Base-by-base conservation (phyloP, 306 rosid species). In the Vigna angularis region DNA sequence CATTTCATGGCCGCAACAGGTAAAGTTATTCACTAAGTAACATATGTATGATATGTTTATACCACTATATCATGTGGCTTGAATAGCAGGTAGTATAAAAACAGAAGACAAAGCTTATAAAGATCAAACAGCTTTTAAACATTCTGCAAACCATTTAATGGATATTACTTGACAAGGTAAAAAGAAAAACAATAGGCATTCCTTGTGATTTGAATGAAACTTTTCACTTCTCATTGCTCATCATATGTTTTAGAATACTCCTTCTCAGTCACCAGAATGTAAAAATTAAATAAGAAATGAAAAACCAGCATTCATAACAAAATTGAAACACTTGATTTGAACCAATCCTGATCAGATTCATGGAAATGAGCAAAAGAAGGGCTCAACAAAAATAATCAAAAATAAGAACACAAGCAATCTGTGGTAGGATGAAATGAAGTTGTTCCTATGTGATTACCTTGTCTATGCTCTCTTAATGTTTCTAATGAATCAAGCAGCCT, bases 401-500 rank as follows among this genome's bases (percentile, higher is more conserved):
- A 61, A 70, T 9, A 34, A 56, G 52, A n/a, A 44, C 3, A 24
- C 32, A 69, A 57, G 32, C 42, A 6, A 24, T 7, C 49, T 48
- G 32, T 47, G 13, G 42, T 70, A 6, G 53, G 69, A 51, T 36
- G 20, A 10, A 58, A 76, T 22, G 51, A 76, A 34, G 40, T 51
- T 52, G 52, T 13, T 18, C 2, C 38, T 58, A 6, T 24, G 14
- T 9, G 16, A 67, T 49, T 8, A 53, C 61, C 73, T 34, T 74
- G 58, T 79, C 75, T 69, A 70, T 16, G 44, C 74, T 74, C 70
- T 51, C 22, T 5, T n/a, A 26, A 74, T 10, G 34, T 42, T 18
- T 45, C 18, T 51, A 53, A 44, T 32, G 32, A 58, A 77, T 24
- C 52, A 73, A 58, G 11, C 61, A 15, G 62, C 70, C 18, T 32